These are phyloP conservation scores for Fusarium neocosmosporiellum DNA, from an alignment of 2,329 filamentous ascomycete genomes.

Conservation along the genomic window DNA sequence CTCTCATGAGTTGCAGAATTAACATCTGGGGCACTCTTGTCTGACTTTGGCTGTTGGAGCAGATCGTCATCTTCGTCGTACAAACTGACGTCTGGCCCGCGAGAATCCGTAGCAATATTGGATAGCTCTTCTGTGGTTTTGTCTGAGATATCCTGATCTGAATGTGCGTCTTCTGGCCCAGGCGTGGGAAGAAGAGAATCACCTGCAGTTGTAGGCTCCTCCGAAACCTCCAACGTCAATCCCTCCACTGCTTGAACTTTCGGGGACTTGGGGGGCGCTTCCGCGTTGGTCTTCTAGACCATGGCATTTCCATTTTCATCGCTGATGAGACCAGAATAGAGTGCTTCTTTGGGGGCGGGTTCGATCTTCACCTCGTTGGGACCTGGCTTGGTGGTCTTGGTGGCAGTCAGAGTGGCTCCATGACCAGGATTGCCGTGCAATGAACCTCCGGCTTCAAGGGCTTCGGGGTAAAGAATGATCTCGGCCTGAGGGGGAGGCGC, in stretches of 20 bases:
- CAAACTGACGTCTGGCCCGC: not conserved
- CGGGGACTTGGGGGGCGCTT: slow-evolving; percentile 3
- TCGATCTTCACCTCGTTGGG: not conserved
- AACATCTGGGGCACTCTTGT: not conserved
- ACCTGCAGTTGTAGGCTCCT: not conserved
- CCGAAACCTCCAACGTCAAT: not conserved
- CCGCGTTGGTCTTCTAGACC: slow-evolving; percentile 26
- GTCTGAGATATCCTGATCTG: not conserved
- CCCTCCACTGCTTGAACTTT: slow-evolving; percentile 1
- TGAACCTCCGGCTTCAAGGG: not conserved
- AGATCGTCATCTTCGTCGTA: not conserved
- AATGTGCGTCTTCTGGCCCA: not conserved
- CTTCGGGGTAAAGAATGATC: slow-evolving; percentile 20
- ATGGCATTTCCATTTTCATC: slow-evolving; percentile 10
- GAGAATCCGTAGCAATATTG: not conserved
- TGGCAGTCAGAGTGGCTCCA: not conserved
- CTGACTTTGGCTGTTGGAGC: not conserved
- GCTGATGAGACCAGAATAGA: slow-evolving; percentile 25
- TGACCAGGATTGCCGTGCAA: not conserved
- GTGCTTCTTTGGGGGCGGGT: not conserved
- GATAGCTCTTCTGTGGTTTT: slow-evolving; percentile 1
- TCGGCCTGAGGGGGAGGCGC: slow-evolving; percentile 15
- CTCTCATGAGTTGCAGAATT: not conserved
- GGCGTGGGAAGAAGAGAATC: not conserved
- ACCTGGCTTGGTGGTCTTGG: not conserved